Evolutionary conservation across 495 filamentous ascomycete species (phyloP), one percentile per base, ranked within the genome.

Genomic region (Podospora pseudopauciseta): DNA sequence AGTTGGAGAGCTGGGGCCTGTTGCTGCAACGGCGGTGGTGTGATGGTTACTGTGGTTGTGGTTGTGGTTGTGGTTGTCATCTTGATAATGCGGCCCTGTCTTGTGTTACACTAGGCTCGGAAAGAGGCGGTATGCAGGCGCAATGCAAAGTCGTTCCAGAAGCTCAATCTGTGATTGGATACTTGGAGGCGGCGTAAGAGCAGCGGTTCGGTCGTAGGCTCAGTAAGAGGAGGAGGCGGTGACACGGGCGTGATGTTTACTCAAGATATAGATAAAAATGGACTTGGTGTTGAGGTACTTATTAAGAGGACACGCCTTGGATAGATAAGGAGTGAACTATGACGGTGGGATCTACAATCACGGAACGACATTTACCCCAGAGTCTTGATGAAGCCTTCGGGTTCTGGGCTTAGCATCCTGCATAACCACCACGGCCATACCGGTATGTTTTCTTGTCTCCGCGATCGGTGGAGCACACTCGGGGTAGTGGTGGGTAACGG

Each of bases 21-120:
- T 58, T 58, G 55, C 55, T 58, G 15, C 39, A 49, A 49, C 39
- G 18, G 55, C 55, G 55, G 55, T 58, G 61, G 58, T 23, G 44
- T 28, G 32, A 55, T 59, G 19, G 58, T 30, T 16, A 44, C 60
- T 55, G 67, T 66, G 7, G 49, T 30, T 34, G 67, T 66, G 7
- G 49, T 30, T 34, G 67, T 66, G 7, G 49, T 30, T 34, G 62
- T 65, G 18, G 67, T 66, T 9, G 65, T 65, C 54, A 55, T 55
- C 49, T 6, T 32, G 44, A 20, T 23, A 39, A 49, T 20, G 15
- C 20, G 3, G 26, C 28, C 16, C 32, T 63, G 61, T 53, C 30
- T 63, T 32, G 34, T 34, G 55, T 9, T 58, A 26, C 23, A 58
- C 55, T 19, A 58, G 23, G 23, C 23, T 23, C 55, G 55, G 55